Percentiles rank a stretch among this genome's conserved stretches.
phyloP scores from a whole-genome alignment of 768 basidiomycete species.

The Suillus clintonianus region DNA sequence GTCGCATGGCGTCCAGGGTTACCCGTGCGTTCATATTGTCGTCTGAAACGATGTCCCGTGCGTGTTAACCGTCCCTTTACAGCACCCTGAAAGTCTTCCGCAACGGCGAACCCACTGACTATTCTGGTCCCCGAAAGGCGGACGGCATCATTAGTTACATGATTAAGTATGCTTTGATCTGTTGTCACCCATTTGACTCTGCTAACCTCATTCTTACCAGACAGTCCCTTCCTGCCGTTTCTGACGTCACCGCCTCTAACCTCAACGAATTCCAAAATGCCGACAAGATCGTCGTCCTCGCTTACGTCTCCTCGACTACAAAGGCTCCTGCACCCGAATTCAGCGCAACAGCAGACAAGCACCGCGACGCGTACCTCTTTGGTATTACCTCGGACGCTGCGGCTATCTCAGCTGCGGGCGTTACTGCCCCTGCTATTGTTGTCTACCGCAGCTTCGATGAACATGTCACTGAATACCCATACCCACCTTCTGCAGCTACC shows the following conservation, averaged over 20 bases:
- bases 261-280: slow-evolving; percentile 83
- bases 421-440: slow-evolving; percentile 82
- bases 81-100: slow-evolving; percentile 93
- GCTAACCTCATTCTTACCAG: slow-evolving; percentile 38
- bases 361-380: slow-evolving; percentile 94
- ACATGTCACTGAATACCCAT: slow-evolving; percentile 66
- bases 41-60: background rate
- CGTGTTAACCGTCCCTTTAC: background rate
- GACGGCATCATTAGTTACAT: slow-evolving; percentile 97
- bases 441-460: slow-evolving; percentile 94
- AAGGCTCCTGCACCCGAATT: slow-evolving; percentile 73
- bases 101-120: slow-evolving; percentile 78
- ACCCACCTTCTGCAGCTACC: slow-evolving; percentile 54
- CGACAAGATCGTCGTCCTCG: slow-evolving; percentile 90
- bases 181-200: background rate
- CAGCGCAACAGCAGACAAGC: slow-evolving; percentile 76
- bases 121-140: slow-evolving; percentile 86
- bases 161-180: slow-evolving; percentile 69
- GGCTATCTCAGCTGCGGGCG: slow-evolving; percentile 66
- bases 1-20: slow-evolving; percentile 84
- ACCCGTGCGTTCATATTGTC: slow-evolving; percentile 66
- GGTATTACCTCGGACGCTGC: slow-evolving; percentile 78
- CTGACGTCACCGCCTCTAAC: slow-evolving; percentile 73
- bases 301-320: slow-evolving; percentile 77
- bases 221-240: slow-evolving; percentile 93